Percentiles rank a stretch among this genome's conserved stretches.
These are phyloP conservation scores for Boletus subparvulus DNA, from an alignment of 768 basidiomycete genomes.

Conservation along the genomic window DNA sequence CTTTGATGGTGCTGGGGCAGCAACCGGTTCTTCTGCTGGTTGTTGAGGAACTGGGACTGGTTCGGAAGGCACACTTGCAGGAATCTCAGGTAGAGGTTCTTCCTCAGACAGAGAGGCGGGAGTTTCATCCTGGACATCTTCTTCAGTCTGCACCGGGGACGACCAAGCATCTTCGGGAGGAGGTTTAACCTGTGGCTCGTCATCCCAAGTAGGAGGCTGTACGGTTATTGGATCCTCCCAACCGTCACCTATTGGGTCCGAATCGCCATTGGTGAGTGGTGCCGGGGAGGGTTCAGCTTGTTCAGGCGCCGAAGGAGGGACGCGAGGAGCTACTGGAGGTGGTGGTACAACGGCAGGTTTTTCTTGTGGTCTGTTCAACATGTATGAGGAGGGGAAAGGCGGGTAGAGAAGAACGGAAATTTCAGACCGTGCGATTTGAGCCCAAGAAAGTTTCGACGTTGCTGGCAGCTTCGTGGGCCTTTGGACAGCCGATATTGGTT, in stretches of 20 bases:
- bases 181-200: constrained; percentile 51
- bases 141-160: constrained; percentile 32
- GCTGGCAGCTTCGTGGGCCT: constrained; percentile 57
- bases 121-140: constrained; percentile 21
- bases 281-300: constrained; percentile 27
- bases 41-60: constrained; percentile 13
- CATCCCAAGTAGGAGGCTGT: constrained; percentile 69
- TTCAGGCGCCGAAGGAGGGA: constrained; percentile 22
- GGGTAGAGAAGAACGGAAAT: not conserved
- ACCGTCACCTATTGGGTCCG: constrained; percentile 39
- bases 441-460: constrained; percentile 81
- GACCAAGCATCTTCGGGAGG: constrained; percentile 33
- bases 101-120: constrained; percentile 26
- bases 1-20: constrained; percentile 37
- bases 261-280: constrained; percentile 31
- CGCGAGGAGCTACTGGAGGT: constrained; percentile 23
- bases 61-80: constrained; percentile 21
- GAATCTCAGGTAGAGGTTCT: constrained; percentile 31
- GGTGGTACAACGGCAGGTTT: constrained; percentile 52
- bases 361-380: constrained; percentile 54
- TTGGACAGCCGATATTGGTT: constrained; percentile 15
- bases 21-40: constrained; percentile 26
- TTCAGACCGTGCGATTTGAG: constrained; percentile 67
- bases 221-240: constrained; percentile 78
- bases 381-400: not conserved